Conservation (phyloP, 176 grass and related monocot genomes). For the Raddia guianensis region DNA sequence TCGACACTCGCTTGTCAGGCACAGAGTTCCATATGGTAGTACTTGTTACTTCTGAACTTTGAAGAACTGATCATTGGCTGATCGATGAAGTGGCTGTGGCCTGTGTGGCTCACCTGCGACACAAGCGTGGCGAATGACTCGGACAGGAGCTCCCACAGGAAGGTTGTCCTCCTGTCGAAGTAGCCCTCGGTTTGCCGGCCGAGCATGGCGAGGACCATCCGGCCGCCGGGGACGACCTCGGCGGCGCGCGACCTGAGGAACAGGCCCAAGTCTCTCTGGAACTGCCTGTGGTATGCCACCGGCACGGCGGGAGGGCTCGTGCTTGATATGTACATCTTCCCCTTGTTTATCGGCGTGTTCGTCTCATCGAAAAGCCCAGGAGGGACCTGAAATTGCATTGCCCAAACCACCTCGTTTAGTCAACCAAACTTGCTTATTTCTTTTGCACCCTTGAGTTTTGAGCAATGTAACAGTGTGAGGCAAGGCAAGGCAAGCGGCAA, state of each 20-base stretch:
- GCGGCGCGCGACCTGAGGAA: conserved; percentile 83
- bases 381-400: conserved; percentile 53
- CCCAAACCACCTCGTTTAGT: neutral
- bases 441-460: neutral
- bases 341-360: conserved; percentile 63
- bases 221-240: conserved; percentile 65
- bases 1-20: neutral
- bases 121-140: conserved; percentile 74
- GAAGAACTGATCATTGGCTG: neutral
- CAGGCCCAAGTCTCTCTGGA: conserved; percentile 77
- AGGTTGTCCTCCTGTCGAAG: conserved; percentile 55
- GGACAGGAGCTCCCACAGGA: conserved; percentile 85
- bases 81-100: too few relatives aligned
- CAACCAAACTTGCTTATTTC: neutral
- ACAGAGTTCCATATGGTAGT: neutral
- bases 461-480: neutral
- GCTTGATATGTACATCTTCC: conserved; percentile 85
- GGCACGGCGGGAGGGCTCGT: conserved; percentile 62
- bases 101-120: conserved; percentile 52
- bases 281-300: conserved; percentile 70
- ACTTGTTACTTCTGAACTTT: neutral
- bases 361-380: conserved; percentile 49
- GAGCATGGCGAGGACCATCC: conserved; percentile 85
- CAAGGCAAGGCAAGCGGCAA: neutral
- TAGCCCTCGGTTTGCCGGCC: conserved; percentile 58